Evolutionary conservation across 2,329 filamentous ascomycete genomes (phyloP).

Genomic region (Akanthomyces muscarius): DNA sequence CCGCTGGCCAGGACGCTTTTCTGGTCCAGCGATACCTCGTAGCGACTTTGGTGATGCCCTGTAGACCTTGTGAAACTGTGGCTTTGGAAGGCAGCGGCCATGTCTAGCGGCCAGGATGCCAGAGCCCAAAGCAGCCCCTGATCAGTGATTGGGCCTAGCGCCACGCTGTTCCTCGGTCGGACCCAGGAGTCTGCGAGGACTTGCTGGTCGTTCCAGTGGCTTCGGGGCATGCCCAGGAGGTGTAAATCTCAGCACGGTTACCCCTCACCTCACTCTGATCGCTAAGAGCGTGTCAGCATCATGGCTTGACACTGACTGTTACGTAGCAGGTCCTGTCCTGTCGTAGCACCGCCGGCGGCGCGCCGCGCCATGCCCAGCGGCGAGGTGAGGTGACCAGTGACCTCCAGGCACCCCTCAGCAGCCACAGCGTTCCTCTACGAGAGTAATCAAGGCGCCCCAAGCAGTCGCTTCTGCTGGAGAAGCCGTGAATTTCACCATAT

Average conservation of each 20-base stretch:
- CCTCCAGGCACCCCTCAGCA: not conserved
- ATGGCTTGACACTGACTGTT: not conserved
- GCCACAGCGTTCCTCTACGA: not conserved
- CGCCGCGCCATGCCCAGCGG: not conserved
- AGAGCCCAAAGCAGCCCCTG: not conserved
- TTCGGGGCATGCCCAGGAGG: conserved; percentile 16
- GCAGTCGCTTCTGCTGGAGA: no score
- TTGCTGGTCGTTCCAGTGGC: conserved; percentile 22
- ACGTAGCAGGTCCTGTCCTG: not conserved
- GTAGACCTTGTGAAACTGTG: not conserved
- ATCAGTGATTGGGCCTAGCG: not conserved
- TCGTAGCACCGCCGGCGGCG: no score
- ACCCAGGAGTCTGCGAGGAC: not conserved
- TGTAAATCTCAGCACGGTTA: conserved; percentile 27
- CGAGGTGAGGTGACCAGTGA: not conserved
- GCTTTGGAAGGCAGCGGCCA: not conserved
- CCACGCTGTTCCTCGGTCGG: not conserved
- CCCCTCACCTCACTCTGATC: conserved; percentile 18
- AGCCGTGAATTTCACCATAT: no score
- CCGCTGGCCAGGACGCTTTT: not conserved
- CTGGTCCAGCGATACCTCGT: conserved; percentile 2
- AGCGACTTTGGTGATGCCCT: conserved; percentile 9
- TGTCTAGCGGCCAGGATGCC: not conserved
- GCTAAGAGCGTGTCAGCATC: not conserved
- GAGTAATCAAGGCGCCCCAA: no score